Percentiles rank a stretch among this genome's conserved stretches.
phyloP scores from a whole-genome alignment of 345 rosid species.

The Nasturtium officinale region DNA sequence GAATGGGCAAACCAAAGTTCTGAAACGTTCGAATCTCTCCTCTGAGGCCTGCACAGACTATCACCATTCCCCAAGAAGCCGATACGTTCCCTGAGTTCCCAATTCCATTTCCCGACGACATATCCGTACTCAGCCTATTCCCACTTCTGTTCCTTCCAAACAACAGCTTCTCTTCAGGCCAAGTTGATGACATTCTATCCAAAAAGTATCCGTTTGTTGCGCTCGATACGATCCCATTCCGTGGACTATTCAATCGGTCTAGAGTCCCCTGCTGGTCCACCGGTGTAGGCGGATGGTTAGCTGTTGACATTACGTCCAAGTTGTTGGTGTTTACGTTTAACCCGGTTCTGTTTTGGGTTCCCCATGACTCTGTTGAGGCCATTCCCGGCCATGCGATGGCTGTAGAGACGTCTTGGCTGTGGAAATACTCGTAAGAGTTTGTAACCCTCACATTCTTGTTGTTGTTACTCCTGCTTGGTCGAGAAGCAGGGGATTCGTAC shows the following conservation, averaged over 20 bases:
- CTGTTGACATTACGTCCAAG: slow-evolving; percentile 60
- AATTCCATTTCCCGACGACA: slow-evolving; percentile 47
- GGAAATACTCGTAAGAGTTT: slow-evolving; percentile 79
- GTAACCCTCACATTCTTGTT: slow-evolving; percentile 68
- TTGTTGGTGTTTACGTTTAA: slow-evolving; percentile 34
- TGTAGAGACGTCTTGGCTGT: slow-evolving; percentile 81
- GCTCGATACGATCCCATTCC: slow-evolving; percentile 76
- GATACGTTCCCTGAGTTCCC: slow-evolving; percentile 46
- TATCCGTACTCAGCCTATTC: slow-evolving; percentile 59
- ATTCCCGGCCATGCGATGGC: slow-evolving; percentile 93
- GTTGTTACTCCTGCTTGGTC: slow-evolving; percentile 70
- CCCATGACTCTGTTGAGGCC: slow-evolving; percentile 33
- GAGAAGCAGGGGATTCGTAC: slow-evolving; percentile 75
- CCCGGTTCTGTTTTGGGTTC: slow-evolving; percentile 46
- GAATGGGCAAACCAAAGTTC: slow-evolving; percentile 89
- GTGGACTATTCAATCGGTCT: slow-evolving; percentile 56
- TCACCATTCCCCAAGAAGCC: slow-evolving; percentile 86
- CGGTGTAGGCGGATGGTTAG: slow-evolving; percentile 84
- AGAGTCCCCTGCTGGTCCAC: slow-evolving; percentile 56
- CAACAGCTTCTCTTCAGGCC: slow-evolving; percentile 86
- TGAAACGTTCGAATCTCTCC: slow-evolving; percentile 88
- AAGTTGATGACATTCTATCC: slow-evolving; percentile 85
- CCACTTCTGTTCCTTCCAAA: slow-evolving; percentile 54
- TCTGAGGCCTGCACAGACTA: slow-evolving; percentile 81
- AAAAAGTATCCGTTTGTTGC: slow-evolving; percentile 82